Evolutionary conservation across 306 rosid genomes (phyloP).

Genomic region (Medicago truncatula): DNA sequence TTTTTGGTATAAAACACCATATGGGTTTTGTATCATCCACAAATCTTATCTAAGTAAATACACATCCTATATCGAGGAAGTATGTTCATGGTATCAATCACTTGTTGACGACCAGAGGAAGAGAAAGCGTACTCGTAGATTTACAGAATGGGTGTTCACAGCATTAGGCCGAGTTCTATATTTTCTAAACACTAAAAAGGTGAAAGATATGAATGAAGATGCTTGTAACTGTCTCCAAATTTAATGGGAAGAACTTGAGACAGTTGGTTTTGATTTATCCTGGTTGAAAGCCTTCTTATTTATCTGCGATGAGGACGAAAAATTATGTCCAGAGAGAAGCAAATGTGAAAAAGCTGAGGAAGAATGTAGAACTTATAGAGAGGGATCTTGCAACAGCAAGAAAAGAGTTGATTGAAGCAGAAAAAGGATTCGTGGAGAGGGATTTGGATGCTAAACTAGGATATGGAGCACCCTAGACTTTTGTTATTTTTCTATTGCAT

Average conservation of each 20-base stretch:
- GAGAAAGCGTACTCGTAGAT: neutral
- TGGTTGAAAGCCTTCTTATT: neutral
- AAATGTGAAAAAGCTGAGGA: neutral
- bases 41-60: too few species aligned
- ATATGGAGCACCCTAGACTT: neutral
- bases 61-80: too few species aligned
- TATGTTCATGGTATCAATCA: neutral
- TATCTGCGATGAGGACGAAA: neutral
- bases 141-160: neutral
- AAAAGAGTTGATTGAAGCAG: neutral
- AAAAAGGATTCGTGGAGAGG: neutral
- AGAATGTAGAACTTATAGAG: neutral
- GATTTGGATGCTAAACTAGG: neutral
- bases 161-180: neutral
- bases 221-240: neutral
- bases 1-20: neutral
- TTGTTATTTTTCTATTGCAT: too few species aligned
- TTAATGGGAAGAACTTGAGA: neutral
- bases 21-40: too few species aligned
- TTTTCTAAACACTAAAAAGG: neutral
- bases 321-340: neutral
- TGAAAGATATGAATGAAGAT: neutral
- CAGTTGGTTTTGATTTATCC: neutral
- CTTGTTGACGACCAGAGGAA: neutral
- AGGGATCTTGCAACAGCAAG: neutral